Base-by-base conservation (phyloP, 768 basidiomycete genomes). In the Symmetrospora coprosmae region DNA sequence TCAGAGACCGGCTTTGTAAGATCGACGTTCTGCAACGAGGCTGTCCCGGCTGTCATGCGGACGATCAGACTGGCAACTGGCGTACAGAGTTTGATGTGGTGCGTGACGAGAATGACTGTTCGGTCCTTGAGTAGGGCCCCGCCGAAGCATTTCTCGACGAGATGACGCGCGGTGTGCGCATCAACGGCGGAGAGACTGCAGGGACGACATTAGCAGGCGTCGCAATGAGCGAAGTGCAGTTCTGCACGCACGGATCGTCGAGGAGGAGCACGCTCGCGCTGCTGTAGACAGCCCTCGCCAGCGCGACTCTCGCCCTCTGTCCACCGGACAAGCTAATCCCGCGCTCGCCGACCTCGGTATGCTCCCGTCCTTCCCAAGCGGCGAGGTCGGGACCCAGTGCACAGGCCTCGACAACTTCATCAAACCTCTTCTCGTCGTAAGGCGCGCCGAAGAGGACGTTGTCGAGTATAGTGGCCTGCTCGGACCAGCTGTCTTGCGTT, bases 41-140 rank as follows among this genome's bases (percentile, higher is more conserved):
- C 65, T 35, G 50, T 65, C 60, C 21, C 1, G 2, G 8, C 50
- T 19, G 63, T 55, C 58, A 67, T 61, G 34, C 63, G 39, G 45
- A 68, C 62, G 46, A 96, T 77, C 71, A 87, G 90, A 25, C 73
- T 75, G 1, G 91, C 87, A 30, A 80, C 84, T 1, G 86, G 81
- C 2, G 81, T 78, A 68, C 87, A 89, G 3, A 97, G 77, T 68
- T 89, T 85, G 33, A 94, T 85, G 68, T 92, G 89, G 69, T 99
- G 92, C 2, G 91, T 94, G 50, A 94, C 89, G 23, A 97, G 77
- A 43, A 96, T 77, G 48, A 92, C 74, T 0, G 91, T 94, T 46
- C 90, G 78, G 17, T 80, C 82, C n/a, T 74, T 72, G 70, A 89
- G 77, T 39, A 94, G 74, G 46, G 85, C 82, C 7, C 91, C 89